Evolutionary conservation across 2,329 filamentous ascomycete genomes (phyloP), one percentile per base, ranked within the genome.

Genomic region (Ophiostoma pallidulum): DNA sequence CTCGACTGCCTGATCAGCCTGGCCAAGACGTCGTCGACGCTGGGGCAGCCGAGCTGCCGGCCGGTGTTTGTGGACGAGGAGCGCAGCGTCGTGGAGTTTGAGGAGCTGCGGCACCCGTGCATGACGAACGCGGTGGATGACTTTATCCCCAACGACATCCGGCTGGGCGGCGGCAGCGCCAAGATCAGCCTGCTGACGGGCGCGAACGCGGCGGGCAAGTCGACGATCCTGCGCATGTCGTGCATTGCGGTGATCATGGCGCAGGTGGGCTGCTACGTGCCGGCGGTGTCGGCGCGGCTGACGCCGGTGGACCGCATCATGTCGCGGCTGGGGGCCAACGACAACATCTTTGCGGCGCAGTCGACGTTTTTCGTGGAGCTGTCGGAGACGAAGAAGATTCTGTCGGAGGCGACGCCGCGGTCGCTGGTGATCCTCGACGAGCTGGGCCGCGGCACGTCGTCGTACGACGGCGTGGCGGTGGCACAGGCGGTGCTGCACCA

Each of bases 341-440:
- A 98, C 77, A 97, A 97, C 65, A 98, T 98, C 58, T 97, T 98
- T 62, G 92, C 91, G 1, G 87, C 91, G 0, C 92, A 98, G 64
- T 94, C 87, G 13, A 98, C 92, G 3, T 98, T 98, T 72, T 97
- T 98, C 60, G 91, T 98, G 24, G 92, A 98, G 66, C 72, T 98
- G 2, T 90, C 89, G 0, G 92, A 98, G 64, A 98, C 92, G 0
- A 95, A 97, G 71, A 97, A 97, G 73, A 98, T 98, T 43, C 74
- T 98, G 1, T 81, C 87, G 0, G 92, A 97, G 67, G 92, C 92
- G 0, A 96, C 91, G 0, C 85, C 91, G 0, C 86, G 91, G 10
- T 96, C 89, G 0, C 79, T 98, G 1, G 92, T 98, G 47, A 98
- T 98, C 57, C 79, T 98, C 2, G 92, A 98, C 64, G 92, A 98